Percentiles rank a stretch among this genome's conserved stretches.
phyloP scores from a whole-genome alignment of 2,329 filamentous ascomycete species.

The Trichoderma sp. region DNA sequence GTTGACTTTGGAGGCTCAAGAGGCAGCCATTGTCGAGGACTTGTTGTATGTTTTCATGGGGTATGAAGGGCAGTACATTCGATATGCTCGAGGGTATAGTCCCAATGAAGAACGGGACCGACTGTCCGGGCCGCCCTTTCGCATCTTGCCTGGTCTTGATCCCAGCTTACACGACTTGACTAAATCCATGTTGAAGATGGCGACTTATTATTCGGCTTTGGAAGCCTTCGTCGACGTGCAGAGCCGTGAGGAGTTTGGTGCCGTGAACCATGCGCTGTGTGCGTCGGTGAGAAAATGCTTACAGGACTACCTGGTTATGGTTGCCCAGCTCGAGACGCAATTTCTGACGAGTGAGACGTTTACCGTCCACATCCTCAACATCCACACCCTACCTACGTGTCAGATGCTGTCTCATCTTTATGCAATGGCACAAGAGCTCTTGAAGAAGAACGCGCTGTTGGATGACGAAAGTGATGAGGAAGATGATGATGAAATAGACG shows the following conservation, averaged over 20 bases:
- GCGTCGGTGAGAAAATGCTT: conserved; percentile 89
- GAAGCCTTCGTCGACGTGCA: conserved; percentile 94
- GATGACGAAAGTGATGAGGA: conserved; percentile 75
- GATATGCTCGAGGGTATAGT: conserved; percentile 79
- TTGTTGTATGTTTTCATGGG: conserved; percentile 96
- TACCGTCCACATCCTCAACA: conserved; percentile 87
- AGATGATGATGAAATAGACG: conserved; percentile 69
- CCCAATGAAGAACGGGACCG: conserved; percentile 83
- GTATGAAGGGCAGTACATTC: conserved; percentile 96
- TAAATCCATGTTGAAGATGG: conserved; percentile 86
- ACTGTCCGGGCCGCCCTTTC: conserved; percentile 77
- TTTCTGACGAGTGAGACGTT: conserved; percentile 85
- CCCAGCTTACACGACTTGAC: conserved; percentile 88
- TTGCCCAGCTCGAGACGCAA: conserved; percentile 91
- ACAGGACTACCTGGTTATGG: conserved; percentile 89
- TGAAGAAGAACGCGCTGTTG: conserved; percentile 83
- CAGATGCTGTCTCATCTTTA: conserved; percentile 93
- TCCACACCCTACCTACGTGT: conserved; percentile 84
- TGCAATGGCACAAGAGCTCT: conserved; percentile 78
- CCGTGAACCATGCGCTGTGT: conserved; percentile 92
- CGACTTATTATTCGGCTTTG: conserved; percentile 86
- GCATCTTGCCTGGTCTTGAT: conserved; percentile 78
- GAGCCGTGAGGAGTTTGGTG: conserved; percentile 87
- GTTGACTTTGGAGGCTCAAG: conserved; percentile 76
- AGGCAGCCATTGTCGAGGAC: conserved; percentile 84